phyloP scores from a whole-genome alignment of 2,329 filamentous ascomycete genomes.

The Alternaria novae-zelandiae region DNA sequence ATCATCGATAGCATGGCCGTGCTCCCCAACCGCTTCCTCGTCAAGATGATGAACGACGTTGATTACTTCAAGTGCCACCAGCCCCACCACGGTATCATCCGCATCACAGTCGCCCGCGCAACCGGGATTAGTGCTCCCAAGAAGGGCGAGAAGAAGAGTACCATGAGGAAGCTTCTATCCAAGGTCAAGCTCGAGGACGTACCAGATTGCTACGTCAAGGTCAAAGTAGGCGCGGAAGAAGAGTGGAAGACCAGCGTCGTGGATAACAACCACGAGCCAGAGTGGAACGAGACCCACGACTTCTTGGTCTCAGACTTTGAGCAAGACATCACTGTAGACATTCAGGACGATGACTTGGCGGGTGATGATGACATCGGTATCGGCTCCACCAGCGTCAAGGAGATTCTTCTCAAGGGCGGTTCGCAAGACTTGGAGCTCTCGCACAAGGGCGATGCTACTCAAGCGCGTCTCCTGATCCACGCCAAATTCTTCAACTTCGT shows the following conservation, averaged over 20 bases:
- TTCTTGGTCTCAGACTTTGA: slow-evolving; percentile 57
- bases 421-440: slow-evolving; percentile 50
- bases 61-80: slow-evolving; percentile 59
- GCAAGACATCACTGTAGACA: slow-evolving; percentile 51
- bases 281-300: slow-evolving; percentile 58
- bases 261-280: slow-evolving; percentile 52
- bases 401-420: slow-evolving; percentile 53
- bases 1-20: slow-evolving; percentile 56
- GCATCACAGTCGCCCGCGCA: slow-evolving; percentile 53
- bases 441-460: slow-evolving; percentile 49
- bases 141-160: slow-evolving; percentile 44
- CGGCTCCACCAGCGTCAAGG: slow-evolving; percentile 50
- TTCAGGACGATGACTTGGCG: slow-evolving; percentile 54
- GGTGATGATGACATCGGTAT: slow-evolving; percentile 56
- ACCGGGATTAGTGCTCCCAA: slow-evolving; percentile 49
- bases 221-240: slow-evolving; percentile 53
- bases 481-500: slow-evolving; percentile 54
- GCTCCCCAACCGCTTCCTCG: slow-evolving; percentile 58
- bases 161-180: slow-evolving; percentile 47
- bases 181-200: slow-evolving; percentile 54
- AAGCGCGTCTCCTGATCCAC: slow-evolving; percentile 46
- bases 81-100: slow-evolving; percentile 52
- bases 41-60: slow-evolving; percentile 55
- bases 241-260: slow-evolving; percentile 54
- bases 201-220: slow-evolving; percentile 57